A percentile compares a stretch with the other conserved stretches of the same genome.
Evolutionary conservation across 331 rosid genomes (phyloP).

Genomic region (Stylosanthes scabra): DNA sequence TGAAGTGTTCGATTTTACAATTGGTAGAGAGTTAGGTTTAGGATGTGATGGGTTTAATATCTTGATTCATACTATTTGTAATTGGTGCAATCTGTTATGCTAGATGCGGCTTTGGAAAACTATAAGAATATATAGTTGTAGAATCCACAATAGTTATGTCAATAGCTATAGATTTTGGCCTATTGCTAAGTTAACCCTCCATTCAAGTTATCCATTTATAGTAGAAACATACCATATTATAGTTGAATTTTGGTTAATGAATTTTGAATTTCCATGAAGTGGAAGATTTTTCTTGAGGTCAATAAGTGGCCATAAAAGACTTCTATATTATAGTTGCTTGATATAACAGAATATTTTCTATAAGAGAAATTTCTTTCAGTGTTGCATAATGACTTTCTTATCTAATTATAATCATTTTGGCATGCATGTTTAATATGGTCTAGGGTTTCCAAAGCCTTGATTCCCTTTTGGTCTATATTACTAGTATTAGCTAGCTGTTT

Average conservation of each 20-base stretch:
- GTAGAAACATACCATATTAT: neutral
- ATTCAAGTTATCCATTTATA: too few relatives aligned
- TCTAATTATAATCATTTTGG: constrained; percentile 15
- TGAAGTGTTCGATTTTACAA: too few relatives aligned
- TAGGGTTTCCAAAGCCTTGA: constrained; percentile 4
- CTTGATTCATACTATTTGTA: too few relatives aligned
- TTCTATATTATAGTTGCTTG: neutral
- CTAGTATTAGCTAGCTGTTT: neutral
- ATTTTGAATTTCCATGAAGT: constrained; percentile 31
- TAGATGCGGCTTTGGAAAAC: too few relatives aligned
- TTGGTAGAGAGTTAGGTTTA: too few relatives aligned
- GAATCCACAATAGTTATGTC: too few relatives aligned
- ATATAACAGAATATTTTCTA: neutral
- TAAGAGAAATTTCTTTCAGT: neutral
- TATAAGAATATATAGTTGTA: too few relatives aligned
- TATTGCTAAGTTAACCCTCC: too few relatives aligned
- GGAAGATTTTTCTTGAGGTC: constrained; percentile 20
- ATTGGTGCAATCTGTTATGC: too few relatives aligned
- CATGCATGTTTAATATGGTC: constrained; percentile 14
- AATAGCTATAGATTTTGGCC: too few relatives aligned
- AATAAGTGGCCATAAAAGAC: constrained; percentile 22
- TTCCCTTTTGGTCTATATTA: neutral
- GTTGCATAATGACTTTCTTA: constrained; percentile 22
- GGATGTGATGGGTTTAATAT: too few relatives aligned
- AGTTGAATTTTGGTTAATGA: constrained; percentile 29